These are phyloP conservation scores for Phenoliferia sp. DNA, from an alignment of 1,284 basidiomycete species.

Conservation along the genomic window DNA sequence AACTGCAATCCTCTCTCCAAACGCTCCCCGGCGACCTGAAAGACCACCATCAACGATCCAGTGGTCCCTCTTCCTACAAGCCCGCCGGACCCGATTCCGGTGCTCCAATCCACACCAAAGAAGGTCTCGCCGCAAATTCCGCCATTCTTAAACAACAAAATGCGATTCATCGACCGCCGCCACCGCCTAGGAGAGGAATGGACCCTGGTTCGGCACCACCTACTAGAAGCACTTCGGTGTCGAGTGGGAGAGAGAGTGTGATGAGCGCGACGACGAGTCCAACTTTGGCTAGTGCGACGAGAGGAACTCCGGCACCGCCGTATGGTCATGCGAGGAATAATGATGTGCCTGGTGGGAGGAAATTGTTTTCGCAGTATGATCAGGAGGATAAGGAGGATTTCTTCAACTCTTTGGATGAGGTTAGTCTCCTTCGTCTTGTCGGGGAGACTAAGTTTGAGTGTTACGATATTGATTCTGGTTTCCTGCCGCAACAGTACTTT, in stretches of 20 bases:
- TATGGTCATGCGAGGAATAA: not conserved
- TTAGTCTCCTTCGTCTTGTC: slow-evolving; percentile 34
- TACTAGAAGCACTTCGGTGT: too few species aligned
- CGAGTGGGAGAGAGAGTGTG: too few species aligned
- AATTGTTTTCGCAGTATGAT: slow-evolving; percentile 19
- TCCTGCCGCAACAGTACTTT: not conserved
- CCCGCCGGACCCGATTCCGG: not conserved
- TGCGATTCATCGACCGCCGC: not conserved
- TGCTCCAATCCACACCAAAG: not conserved
- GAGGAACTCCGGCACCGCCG: too few species aligned
- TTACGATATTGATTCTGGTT: too few species aligned
- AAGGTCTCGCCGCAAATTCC: not conserved
- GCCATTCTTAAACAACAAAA: not conserved
- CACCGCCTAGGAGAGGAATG: not conserved
- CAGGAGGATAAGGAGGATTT: slow-evolving; percentile 62
- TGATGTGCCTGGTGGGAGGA: not conserved
- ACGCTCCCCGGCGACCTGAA: too few species aligned
- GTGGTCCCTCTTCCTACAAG: not conserved
- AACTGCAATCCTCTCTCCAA: not conserved
- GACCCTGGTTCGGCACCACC: too few species aligned
- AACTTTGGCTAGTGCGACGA: too few species aligned
- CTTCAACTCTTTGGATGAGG: slow-evolving; percentile 71
- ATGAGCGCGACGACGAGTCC: too few species aligned
- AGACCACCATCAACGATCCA: not conserved
- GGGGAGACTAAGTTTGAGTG: not conserved